Conservation (phyloP, 495 filamentous ascomycete species). For the Aspergillus saccharolyticus region DNA sequence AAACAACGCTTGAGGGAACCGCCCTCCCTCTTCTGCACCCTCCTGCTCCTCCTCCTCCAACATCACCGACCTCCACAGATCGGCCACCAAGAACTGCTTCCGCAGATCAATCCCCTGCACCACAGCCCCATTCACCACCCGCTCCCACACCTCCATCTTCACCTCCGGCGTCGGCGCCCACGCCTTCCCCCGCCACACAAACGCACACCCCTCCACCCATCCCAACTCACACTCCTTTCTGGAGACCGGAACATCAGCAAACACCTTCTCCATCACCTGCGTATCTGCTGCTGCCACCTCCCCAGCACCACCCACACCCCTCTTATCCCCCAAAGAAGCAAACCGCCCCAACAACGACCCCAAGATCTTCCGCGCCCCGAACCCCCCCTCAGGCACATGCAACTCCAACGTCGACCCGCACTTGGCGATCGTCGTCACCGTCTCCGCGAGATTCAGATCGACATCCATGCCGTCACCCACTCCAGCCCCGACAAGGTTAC, state of each 20-base stretch:
- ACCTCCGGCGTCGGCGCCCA: constrained; percentile 41
- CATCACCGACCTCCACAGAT: constrained; percentile 45
- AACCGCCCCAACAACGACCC: constrained; percentile 29
- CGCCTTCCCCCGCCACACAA: constrained; percentile 25
- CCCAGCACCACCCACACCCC: background rate
- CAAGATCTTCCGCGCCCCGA: constrained; percentile 26
- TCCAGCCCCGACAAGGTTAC: background rate
- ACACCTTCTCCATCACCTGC: constrained; percentile 25
- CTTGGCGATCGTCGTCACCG: constrained; percentile 60
- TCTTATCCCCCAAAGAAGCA: constrained; percentile 18
- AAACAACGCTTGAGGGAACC: constrained; percentile 37
- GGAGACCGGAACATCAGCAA: constrained; percentile 44
- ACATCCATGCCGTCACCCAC: constrained; percentile 22
- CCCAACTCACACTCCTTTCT: constrained; percentile 38
- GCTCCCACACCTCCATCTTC: constrained; percentile 44
- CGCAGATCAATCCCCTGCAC: constrained; percentile 42
- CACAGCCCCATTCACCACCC: constrained; percentile 40
- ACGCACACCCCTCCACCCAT: constrained; percentile 48
- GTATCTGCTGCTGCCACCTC: constrained; percentile 1
- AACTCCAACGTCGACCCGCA: constrained; percentile 72
- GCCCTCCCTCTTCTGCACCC: too few relatives aligned
- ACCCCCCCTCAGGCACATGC: constrained; percentile 28
- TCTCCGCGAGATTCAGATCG: constrained; percentile 33
- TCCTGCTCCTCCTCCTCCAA: constrained; percentile 33
- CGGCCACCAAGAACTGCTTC: constrained; percentile 43